Evolutionary conservation across 179 eudicot species (phyloP).

Genomic region (Camellia oleifera): DNA sequence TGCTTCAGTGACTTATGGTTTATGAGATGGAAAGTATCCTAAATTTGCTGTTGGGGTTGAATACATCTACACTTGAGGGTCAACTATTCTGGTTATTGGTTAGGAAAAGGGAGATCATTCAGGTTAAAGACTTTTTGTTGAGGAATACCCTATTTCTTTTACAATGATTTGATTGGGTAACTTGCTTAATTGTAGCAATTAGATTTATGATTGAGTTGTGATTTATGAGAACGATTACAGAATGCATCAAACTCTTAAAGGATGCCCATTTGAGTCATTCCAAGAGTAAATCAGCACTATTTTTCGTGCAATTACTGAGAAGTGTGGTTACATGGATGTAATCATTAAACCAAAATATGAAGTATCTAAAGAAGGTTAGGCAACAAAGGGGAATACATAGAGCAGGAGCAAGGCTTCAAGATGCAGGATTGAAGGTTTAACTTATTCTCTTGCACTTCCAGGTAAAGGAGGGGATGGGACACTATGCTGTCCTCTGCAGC

Average conservation of each 20-base stretch:
- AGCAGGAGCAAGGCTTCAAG: background rate
- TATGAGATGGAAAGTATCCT: background rate
- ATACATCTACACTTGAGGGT: background rate
- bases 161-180: background rate
- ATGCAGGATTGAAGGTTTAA: background rate
- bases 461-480: slow-evolving; percentile 5
- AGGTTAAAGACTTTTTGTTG: background rate
- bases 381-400: background rate
- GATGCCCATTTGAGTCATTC: background rate
- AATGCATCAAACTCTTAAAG: background rate
- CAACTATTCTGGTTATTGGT: background rate
- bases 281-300: background rate
- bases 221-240: background rate
- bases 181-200: background rate
- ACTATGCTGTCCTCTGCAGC: background rate
- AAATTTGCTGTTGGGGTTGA: background rate
- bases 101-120: background rate
- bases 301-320: background rate
- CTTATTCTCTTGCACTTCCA: background rate
- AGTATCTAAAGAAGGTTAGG: background rate
- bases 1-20: background rate
- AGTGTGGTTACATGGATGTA: background rate
- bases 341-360: background rate
- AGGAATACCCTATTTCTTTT: background rate
- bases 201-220: background rate